Evolutionary conservation across 73 alveolate species (phyloP).

Genomic region (Paramecium biaurelia): DNA sequence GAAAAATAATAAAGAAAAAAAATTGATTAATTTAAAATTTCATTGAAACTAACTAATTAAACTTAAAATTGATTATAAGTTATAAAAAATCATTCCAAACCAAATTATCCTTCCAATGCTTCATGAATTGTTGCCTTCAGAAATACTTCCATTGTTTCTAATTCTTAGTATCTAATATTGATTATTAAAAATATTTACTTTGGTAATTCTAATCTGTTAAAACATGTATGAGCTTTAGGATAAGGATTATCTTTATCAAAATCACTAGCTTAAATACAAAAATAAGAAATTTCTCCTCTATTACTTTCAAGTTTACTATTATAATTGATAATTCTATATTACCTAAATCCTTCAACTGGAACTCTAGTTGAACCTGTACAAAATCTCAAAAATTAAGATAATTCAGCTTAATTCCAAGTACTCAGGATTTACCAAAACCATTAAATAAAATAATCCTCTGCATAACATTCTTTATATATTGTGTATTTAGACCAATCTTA

Average conservation of each 20-base stretch:
- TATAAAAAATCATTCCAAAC: slow-evolving; percentile 22
- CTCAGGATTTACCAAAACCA: slow-evolving; percentile 87
- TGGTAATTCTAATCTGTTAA: slow-evolving; percentile 94
- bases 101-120: slow-evolving; percentile 1
- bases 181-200: slow-evolving; percentile 33
- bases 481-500: slow-evolving; percentile 91
- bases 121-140: slow-evolving; percentile 2
- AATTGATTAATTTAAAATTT: background rate
- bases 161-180: slow-evolving; percentile 54
- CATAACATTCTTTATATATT: slow-evolving; percentile 76
- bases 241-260: slow-evolving; percentile 76
- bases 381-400: slow-evolving; percentile 85
- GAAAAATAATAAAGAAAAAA: background rate
- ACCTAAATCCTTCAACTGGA: slow-evolving; percentile 91
- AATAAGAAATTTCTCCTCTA: slow-evolving; percentile 90
- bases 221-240: slow-evolving; percentile 97
- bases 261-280: slow-evolving; percentile 73
- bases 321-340: slow-evolving; percentile 46
- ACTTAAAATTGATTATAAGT: background rate
- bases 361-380: slow-evolving; percentile 95
- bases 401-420: slow-evolving; percentile 77
- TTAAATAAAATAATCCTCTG: slow-evolving; percentile 69
- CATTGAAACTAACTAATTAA: background rate
- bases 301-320: slow-evolving; percentile 73
- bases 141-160: slow-evolving; percentile 23